These are phyloP conservation scores for Tricholoma furcatifolium DNA, from an alignment of 768 basidiomycete genomes.

Conservation along the genomic window DNA sequence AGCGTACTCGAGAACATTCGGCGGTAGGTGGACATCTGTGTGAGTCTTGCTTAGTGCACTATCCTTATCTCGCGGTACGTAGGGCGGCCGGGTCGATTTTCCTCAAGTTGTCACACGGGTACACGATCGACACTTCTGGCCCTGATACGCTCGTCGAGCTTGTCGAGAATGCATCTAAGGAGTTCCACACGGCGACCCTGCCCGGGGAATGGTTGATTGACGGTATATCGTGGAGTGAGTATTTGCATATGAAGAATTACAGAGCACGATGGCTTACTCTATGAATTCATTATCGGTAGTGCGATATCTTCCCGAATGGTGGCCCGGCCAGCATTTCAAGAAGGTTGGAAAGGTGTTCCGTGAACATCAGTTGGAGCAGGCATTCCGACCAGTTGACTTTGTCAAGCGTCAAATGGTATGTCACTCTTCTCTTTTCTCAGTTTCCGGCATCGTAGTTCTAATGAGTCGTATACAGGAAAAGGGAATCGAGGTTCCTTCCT, in stretches of 20 bases:
- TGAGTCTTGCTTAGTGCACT: too few species aligned
- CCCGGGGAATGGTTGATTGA: conserved; percentile 16
- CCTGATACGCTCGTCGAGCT: conserved; percentile 7
- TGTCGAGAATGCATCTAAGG: conserved; percentile 8
- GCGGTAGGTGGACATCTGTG: conserved; percentile 1
- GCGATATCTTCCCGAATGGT: conserved; percentile 18
- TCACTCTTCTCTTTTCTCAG: background rate
- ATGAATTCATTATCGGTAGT: background rate
- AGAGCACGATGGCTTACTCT: background rate
- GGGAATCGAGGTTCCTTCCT: conserved; percentile 15
- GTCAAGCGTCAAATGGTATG: conserved; percentile 18
- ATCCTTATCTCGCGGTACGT: background rate
- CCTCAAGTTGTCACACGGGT: conserved; percentile 19
- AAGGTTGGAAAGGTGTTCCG: conserved; percentile 13
- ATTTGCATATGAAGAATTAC: too few species aligned
- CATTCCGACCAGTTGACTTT: conserved; percentile 16
- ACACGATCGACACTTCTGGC: conserved; percentile 13
- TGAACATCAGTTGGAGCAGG: conserved; percentile 18
- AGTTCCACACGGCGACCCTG: conserved; percentile 12
- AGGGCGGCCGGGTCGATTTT: conserved; percentile 17
- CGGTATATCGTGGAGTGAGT: conserved; percentile 13
- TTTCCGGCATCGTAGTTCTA: background rate
- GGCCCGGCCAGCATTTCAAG: conserved; percentile 19
- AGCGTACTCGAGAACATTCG: conserved; percentile 14
- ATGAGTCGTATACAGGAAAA: conserved; percentile 1